These are phyloP conservation scores for Bryoglossum gracile DNA, from an alignment of 495 filamentous ascomycete genomes.

Conservation along the genomic window DNA sequence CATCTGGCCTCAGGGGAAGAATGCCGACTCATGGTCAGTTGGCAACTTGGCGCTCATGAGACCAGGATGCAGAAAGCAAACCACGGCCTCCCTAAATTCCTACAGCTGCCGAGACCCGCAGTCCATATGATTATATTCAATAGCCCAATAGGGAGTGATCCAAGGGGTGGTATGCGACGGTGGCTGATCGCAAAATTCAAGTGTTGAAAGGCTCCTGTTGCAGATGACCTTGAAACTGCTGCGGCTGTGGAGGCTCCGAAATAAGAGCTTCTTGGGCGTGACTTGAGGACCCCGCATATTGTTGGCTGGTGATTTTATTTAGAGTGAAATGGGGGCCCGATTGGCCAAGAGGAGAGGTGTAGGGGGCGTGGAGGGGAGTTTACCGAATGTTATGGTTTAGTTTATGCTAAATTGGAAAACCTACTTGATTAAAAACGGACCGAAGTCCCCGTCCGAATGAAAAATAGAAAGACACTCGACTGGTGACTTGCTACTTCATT, in stretches of 20 bases:
- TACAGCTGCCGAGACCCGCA: too few species aligned
- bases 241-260: too few species aligned
- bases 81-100: background rate
- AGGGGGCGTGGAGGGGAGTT: background rate
- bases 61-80: background rate
- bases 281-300: slow-evolving; percentile 1
- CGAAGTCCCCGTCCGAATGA: background rate
- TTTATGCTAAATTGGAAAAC: slow-evolving; percentile 8
- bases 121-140: too few species aligned
- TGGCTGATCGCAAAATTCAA: slow-evolving; percentile 5
- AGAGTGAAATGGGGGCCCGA: slow-evolving; percentile 3
- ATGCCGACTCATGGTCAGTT: too few species aligned
- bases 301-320: too few species aligned
- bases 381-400: slow-evolving; percentile 13
- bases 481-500: too few species aligned
- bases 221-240: too few species aligned
- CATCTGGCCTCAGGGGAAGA: too few species aligned
- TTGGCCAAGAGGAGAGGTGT: too few species aligned
- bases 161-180: background rate
- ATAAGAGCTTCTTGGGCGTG: background rate
- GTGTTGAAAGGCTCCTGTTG: too few species aligned
- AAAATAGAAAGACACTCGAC: too few species aligned
- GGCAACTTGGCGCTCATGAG: too few species aligned
- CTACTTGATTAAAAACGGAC: slow-evolving; percentile 1
- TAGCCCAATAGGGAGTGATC: background rate